These are phyloP conservation scores for Hypseocharis bilobata DNA, from an alignment of 441 rosid species.

Conservation along the genomic window DNA sequence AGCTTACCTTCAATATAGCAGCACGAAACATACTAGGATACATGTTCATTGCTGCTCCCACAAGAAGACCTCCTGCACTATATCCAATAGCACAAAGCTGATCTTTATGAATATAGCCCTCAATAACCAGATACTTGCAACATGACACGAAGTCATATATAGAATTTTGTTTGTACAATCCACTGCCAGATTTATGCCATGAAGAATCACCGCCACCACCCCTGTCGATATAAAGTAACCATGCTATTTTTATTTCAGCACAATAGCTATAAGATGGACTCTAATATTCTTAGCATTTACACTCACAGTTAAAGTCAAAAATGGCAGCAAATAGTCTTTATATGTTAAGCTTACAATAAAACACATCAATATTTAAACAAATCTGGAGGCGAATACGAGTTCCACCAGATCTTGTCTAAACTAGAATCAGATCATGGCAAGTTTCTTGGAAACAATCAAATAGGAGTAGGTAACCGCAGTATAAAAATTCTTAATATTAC, in stretches of 20 bases:
- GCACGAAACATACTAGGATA: conserved; percentile 54
- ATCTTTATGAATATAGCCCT: conserved; percentile 57
- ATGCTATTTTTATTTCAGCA: no score
- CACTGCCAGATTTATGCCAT: conserved; percentile 75
- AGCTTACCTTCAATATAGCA: conserved; percentile 63
- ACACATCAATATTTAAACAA: no score
- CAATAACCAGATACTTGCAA: conserved; percentile 46
- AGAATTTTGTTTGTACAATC: conserved; percentile 54
- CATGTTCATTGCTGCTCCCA: conserved; percentile 66
- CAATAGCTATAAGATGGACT: no score
- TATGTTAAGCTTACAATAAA: no score
- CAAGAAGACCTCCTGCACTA: conserved; percentile 77
- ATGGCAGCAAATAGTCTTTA: no score
- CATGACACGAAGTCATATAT: conserved; percentile 59
- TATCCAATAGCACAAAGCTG: conserved; percentile 57
- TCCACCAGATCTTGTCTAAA: not conserved
- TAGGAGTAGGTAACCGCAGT: no score
- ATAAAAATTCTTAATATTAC: no score
- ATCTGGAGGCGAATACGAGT: no score
- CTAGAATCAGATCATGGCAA: not conserved
- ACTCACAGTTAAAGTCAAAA: no score
- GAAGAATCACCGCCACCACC: conserved; percentile 64
- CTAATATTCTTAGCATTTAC: no score
- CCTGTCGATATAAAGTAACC: no score
- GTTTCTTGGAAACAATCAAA: no score